Percentiles rank a stretch among this genome's conserved stretches.
Evolutionary conservation across 2,329 filamentous ascomycete genomes (phyloP).

Genomic region (Aspergillus brasiliensis): DNA sequence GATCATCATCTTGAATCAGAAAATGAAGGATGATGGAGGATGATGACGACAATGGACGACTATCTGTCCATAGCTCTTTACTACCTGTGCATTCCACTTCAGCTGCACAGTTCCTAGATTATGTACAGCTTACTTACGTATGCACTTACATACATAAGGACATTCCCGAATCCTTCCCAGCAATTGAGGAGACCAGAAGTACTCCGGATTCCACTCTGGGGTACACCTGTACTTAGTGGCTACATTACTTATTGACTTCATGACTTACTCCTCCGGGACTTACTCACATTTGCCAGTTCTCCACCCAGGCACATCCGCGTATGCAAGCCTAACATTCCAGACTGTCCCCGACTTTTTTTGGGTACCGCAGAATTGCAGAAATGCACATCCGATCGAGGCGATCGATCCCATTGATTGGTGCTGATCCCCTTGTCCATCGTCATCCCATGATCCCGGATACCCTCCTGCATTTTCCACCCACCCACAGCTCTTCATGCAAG

Average conservation of each 20-base stretch:
- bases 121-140: background rate
- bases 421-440: background rate
- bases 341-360: background rate
- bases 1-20: slow-evolving; percentile 4
- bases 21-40: background rate
- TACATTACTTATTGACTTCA: background rate
- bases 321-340: slow-evolving; percentile 13
- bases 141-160: background rate
- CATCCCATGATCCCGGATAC: slow-evolving; percentile 21
- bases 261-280: no score
- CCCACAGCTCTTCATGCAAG: slow-evolving; percentile 19
- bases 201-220: background rate
- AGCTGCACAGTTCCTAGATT: background rate
- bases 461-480: slow-evolving; percentile 15
- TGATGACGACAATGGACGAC: background rate
- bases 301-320: slow-evolving; percentile 1
- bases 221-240: background rate
- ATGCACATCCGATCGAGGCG: background rate
- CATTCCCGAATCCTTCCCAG: background rate
- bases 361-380: background rate
- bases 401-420: slow-evolving; percentile 15
- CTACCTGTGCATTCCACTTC: background rate
- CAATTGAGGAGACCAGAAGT: background rate
- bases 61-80: slow-evolving; percentile 5
- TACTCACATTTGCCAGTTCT: background rate